These are phyloP conservation scores for Alternaria novae-zelandiae DNA, from an alignment of 2,329 filamentous ascomycete genomes.

Conservation along the genomic window DNA sequence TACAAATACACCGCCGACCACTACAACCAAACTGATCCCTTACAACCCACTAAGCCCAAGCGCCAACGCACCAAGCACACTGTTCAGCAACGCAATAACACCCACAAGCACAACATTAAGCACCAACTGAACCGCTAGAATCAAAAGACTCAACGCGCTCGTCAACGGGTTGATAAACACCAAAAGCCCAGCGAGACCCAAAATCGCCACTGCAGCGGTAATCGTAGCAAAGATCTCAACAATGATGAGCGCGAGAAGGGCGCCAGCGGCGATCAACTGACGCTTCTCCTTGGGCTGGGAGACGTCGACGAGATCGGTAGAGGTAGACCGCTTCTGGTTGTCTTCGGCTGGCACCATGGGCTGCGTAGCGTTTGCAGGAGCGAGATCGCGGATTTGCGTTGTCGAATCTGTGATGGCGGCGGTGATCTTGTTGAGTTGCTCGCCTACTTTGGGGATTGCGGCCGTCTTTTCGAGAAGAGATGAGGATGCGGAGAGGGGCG, in stretches of 20 bases:
- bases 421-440: slow-evolving; percentile 21
- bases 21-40: not conserved
- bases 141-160: slow-evolving; percentile 17
- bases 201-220: slow-evolving; percentile 19
- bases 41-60: slow-evolving; percentile 16
- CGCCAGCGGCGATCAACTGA: slow-evolving; percentile 15
- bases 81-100: slow-evolving; percentile 24
- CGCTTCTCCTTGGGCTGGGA: slow-evolving; percentile 5
- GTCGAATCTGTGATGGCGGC: slow-evolving; percentile 16
- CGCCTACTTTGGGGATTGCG: slow-evolving; percentile 24
- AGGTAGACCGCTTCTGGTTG: not conserved
- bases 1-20: not conserved
- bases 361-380: slow-evolving; percentile 9
- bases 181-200: slow-evolving; percentile 21
- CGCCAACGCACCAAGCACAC: slow-evolving; percentile 16
- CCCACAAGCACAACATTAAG: slow-evolving; percentile 21
- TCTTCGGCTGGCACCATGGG: not conserved
- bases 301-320: not conserved
- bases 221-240: slow-evolving; percentile 29
- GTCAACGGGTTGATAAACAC: slow-evolving; percentile 24
- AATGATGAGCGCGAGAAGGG: slow-evolving; percentile 23
- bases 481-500: slow-evolving; percentile 21
- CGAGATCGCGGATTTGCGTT: slow-evolving; percentile 12
- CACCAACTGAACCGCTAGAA: slow-evolving; percentile 22
- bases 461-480: slow-evolving; percentile 23